phyloP scores from a whole-genome alignment of 176 grass and related monocot genomes.

The Oryza rufipogon region DNA sequence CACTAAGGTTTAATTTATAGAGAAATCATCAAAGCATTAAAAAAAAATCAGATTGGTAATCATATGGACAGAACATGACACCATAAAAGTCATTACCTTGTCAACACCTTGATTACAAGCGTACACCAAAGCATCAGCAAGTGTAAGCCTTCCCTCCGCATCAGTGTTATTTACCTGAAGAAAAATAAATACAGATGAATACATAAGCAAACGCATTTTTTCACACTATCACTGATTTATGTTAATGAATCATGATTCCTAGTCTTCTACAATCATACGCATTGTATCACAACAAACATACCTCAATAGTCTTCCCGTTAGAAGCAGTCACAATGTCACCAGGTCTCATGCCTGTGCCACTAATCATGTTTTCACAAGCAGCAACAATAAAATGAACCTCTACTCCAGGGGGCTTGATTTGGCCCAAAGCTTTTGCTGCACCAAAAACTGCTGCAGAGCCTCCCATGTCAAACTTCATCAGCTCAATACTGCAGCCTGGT shows the following conservation, averaged over 20 bases:
- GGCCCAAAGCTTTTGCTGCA: conserved; percentile 91
- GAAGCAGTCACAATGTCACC: conserved; percentile 98
- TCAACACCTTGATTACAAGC: conserved; percentile 97
- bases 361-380: conserved; percentile 99
- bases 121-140: conserved; percentile 94
- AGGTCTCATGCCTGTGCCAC: conserved; percentile 98
- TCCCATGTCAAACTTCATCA: conserved; percentile 99
- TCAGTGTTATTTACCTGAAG: conserved; percentile 97
- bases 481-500: conserved; percentile 80
- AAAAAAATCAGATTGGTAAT: neutral
- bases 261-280: neutral
- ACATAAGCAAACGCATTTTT: neutral
- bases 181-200: conserved; percentile 3
- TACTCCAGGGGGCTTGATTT: conserved; percentile 94
- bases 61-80: neutral
- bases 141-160: conserved; percentile 96
- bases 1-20: neutral
- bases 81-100: conserved; percentile 57
- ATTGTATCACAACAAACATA: conserved; percentile 25
- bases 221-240: neutral
- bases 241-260: neutral
- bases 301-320: conserved; percentile 98
- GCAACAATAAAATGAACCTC: conserved; percentile 99
- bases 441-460: conserved; percentile 92
- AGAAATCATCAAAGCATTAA: neutral